Percentiles rank a stretch among this genome's conserved stretches.
Evolutionary conservation across 2,329 filamentous ascomycete species (phyloP).

Genomic region (Fusarium odoratissimum): DNA sequence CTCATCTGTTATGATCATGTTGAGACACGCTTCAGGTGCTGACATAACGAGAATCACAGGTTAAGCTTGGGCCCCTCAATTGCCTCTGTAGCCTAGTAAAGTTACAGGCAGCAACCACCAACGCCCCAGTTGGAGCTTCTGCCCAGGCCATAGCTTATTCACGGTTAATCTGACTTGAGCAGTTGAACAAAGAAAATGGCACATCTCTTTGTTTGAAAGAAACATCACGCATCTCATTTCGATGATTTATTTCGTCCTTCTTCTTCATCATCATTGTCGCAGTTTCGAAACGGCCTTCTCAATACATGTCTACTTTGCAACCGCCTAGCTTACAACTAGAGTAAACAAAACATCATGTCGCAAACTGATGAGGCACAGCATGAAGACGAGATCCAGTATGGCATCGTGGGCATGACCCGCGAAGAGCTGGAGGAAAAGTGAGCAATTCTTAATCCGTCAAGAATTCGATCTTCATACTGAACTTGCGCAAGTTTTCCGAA

Average conservation of each 20-base stretch:
- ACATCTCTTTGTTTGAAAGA: not conserved
- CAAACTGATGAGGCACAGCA: conserved; percentile 54
- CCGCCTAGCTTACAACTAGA: conserved; percentile 17
- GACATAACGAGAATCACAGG: not conserved
- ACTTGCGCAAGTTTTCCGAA: conserved; percentile 77
- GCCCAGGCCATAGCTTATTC: conserved; percentile 1
- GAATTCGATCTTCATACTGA: conserved; percentile 26
- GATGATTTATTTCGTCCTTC: not conserved
- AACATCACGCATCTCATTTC: not conserved
- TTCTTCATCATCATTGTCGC: not conserved
- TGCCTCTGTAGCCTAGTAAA: conserved; percentile 14
- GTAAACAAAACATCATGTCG: conserved; percentile 9
- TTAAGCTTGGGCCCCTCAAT: conserved; percentile 22
- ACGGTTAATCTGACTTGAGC: conserved; percentile 8
- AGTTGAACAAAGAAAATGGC: conserved; percentile 3
- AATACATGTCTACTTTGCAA: not conserved
- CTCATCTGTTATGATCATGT: not conserved
- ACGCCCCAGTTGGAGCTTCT: conserved; percentile 12
- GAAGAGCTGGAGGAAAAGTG: conserved; percentile 61
- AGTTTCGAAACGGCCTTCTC: not conserved
- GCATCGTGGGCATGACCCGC: conserved; percentile 51
- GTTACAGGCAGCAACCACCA: conserved; percentile 32
- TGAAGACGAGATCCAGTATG: conserved; percentile 66
- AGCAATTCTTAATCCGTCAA: not conserved
- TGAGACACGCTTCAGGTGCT: not conserved